Base-by-base conservation (phyloP, 148 eudicot genomes). In the Amaranthus hypochondriacus region DNA sequence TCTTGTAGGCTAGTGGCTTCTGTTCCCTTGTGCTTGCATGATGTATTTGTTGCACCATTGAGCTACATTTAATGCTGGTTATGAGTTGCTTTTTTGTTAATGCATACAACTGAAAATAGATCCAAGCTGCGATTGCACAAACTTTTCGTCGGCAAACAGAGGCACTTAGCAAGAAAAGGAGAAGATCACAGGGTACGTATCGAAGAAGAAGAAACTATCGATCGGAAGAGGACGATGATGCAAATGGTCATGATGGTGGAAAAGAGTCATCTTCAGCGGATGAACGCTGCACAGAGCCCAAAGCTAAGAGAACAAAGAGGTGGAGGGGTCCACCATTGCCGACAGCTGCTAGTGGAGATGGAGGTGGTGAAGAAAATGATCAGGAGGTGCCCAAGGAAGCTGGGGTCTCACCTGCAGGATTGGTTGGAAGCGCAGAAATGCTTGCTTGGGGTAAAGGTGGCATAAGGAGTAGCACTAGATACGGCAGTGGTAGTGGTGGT, bases 381-480 rank as follows among this genome's bases (percentile, higher is more conserved):
- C 73, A 81, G 21, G 90, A 88, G 78, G 76, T 54, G 47, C 82
- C 76, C 70, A 82, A 82, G 68, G 90, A 85, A 55, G 7, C 82
- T 59, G 75, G 72, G 50, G 79, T 84, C 78, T 79, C 81, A 58
- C 79, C 88, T 53, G 83, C 75, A 21, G 89, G 85, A 62, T 81
- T 84, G 64, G 77, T 77, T 69, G 88, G 89, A 63, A 74, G 77
- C 76, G 71, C 86, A 13, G 90, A 90, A 48, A 80, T 84, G 76
- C 84, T 88, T 70, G 85, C 85, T 43, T 91, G 96, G 96, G 96
- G 93, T 10, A 80, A 76, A 77, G 93, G 88, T 80, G 88, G 93
- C 69, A 81, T 86, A 62, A 85, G 97, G 67, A 91, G 97, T 78
- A 79, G 82, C 76, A 86, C 80, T 46, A 79, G 97, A 54, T 79